These are phyloP conservation scores for Leccinum sublutescens DNA, from an alignment of 768 basidiomycete genomes.

Conservation along the genomic window DNA sequence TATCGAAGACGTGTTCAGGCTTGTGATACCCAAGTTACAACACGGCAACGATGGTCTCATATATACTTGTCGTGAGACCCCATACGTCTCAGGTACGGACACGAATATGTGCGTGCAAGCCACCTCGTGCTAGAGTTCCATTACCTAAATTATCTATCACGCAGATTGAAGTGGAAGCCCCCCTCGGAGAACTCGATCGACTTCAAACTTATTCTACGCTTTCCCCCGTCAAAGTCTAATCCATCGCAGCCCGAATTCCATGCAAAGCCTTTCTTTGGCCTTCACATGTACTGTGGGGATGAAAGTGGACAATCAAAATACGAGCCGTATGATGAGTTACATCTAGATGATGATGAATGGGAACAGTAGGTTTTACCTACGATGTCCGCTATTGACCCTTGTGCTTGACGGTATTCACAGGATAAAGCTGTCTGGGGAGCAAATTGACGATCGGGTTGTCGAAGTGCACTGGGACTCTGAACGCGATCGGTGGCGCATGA, in stretches of 20 bases:
- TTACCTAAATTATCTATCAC: conserved; percentile 6
- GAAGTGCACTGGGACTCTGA: conserved; percentile 88
- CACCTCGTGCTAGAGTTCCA: not conserved
- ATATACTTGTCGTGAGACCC: conserved; percentile 86
- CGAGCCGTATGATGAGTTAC: conserved; percentile 82
- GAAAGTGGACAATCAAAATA: conserved; percentile 56
- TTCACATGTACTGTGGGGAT: conserved; percentile 82
- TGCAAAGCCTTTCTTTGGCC: conserved; percentile 82
- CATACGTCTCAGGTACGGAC: conserved; percentile 84
- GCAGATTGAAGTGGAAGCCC: conserved; percentile 97
- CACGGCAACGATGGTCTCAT: conserved; percentile 97
- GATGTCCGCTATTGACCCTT: not conserved
- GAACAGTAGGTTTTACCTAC: conserved; percentile 60
- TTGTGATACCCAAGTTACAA: conserved; percentile 80
- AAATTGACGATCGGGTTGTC: conserved; percentile 90
- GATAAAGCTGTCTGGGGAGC: conserved; percentile 80
- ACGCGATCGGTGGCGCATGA: conserved; percentile 75
- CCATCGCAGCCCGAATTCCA: conserved; percentile 69
- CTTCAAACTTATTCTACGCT: conserved; percentile 93
- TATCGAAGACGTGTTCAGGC: conserved; percentile 79
- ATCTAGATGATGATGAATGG: conserved; percentile 90
- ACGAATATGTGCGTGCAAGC: conserved; percentile 84
- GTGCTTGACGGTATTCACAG: conserved; percentile 40
- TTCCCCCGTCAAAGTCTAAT: conserved; percentile 62
- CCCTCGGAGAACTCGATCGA: conserved; percentile 98